Base-by-base conservation (phyloP, 164 flowering plant genomes). In the Paratinospora sagittata region DNA sequence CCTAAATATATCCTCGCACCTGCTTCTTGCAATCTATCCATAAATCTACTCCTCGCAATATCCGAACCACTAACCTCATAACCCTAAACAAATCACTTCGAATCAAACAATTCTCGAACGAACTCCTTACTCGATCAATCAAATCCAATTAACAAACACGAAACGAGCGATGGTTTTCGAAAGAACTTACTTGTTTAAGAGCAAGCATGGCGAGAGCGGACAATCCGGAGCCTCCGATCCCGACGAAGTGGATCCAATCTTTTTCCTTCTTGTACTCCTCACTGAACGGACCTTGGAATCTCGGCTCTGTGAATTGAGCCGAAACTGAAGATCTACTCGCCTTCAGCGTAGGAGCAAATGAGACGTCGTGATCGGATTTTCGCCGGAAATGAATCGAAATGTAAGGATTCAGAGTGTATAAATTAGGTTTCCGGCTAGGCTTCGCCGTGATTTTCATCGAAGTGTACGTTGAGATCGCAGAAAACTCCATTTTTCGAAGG, bases 201-300 rank as follows among this genome's bases (percentile, higher is more conserved):
- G 85, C 85, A 14, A 83, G 84, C 82, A 75, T 75, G n/a, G 89
- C 86, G 12, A 85, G 82, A 13, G 86, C 86, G 3, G 89, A 85
- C 26, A 84, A 72, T 16, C 86, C 85, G 67, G 78, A 75, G 61
- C 89, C 86, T 74, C 86, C 86, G 24, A 82, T 62, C 23, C 86
- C 89, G 19, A 85, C 77, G 66, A 85, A 85, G 67, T 85, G 89
- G 49, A 84, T 67, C 86, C 86, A 79, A 3, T 47, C 66, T 45
- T 24, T 67, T 6, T 21, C 34, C 23, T 66, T 41, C 26, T 66
- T 63, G 41, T 66, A 43, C 36, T 61, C 67, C 10, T 1, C 0
- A 27, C 16, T 66, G 3, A 43, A 36, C 6, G 27, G 14, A 14
- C 23, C 49, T 11, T 37, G n/a, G 6, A 23, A 39, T 36, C 49